Percentiles rank a stretch among this genome's conserved stretches.
Evolutionary conservation across 495 filamentous ascomycete genomes (phyloP).

Genomic region (Aspergillus kassunensis): DNA sequence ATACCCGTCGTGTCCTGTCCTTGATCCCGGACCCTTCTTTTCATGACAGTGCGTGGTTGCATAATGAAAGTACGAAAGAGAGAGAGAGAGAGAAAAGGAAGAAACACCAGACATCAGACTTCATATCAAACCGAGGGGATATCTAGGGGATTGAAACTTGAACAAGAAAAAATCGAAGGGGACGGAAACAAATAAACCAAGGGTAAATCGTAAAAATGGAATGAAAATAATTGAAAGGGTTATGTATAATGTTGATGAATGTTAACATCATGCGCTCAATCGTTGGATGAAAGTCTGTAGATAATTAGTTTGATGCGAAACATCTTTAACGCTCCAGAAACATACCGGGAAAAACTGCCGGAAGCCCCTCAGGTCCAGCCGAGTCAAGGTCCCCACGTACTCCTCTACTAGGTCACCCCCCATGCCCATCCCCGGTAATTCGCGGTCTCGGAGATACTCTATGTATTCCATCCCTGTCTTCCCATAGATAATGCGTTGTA

Average conservation of each 20-base stretch:
- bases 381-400: conserved; percentile 51
- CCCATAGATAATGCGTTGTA: conserved; percentile 82
- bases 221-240: conserved; percentile 1
- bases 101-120: conserved; percentile 22
- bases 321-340: too few species aligned
- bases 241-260: conserved; percentile 16
- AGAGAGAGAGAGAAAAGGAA: conserved; percentile 3
- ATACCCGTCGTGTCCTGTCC: too few species aligned
- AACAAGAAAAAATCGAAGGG: conserved; percentile 15
- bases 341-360: conserved; percentile 52
- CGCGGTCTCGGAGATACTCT: conserved; percentile 49
- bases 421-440: conserved; percentile 54
- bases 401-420: conserved; percentile 48
- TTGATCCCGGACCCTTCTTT: conserved; percentile 4
- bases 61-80: not conserved
- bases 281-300: conserved; percentile 45
- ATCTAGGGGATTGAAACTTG: conserved; percentile 42
- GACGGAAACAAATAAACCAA: conserved; percentile 15
- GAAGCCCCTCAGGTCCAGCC: conserved; percentile 50
- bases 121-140: conserved; percentile 37
- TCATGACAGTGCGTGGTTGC: conserved; percentile 7
- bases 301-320: too few species aligned
- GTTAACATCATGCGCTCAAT: conserved; percentile 42
- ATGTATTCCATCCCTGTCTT: conserved; percentile 71
- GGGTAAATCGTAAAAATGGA: conserved; percentile 10